Conservation (phyloP, 345 rosid genomes). For the Excoecaria agallocha region DNA sequence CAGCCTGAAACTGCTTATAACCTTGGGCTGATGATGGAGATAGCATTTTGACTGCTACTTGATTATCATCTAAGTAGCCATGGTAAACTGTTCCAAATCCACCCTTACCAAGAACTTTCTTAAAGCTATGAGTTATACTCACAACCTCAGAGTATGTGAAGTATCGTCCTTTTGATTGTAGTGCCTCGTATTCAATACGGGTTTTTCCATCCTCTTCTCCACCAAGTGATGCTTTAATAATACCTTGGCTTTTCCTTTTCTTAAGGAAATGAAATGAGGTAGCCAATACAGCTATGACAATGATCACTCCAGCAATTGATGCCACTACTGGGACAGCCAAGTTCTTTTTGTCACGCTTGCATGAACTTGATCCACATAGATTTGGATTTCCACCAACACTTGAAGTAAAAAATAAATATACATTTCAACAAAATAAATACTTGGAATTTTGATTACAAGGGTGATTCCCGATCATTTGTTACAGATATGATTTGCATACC, state of each 20-base stretch:
- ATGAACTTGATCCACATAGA: slow-evolving; percentile 24
- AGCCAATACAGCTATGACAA: slow-evolving; percentile 26
- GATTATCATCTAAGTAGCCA: slow-evolving; percentile 51
- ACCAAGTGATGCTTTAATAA: not conserved
- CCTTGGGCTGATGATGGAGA: slow-evolving; percentile 61
- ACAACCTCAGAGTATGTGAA: slow-evolving; percentile 35
- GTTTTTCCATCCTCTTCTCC: not conserved
- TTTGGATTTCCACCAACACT: slow-evolving; percentile 33
- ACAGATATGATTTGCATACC: not conserved
- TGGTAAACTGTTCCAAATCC: slow-evolving; percentile 53
- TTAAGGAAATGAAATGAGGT: slow-evolving; percentile 18
- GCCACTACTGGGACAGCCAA: slow-evolving; percentile 25
- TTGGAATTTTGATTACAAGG: not conserved
- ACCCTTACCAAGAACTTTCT: slow-evolving; percentile 49
- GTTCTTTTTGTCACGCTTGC: slow-evolving; percentile 20
- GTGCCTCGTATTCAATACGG: not conserved
- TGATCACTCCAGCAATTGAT: slow-evolving; percentile 18
- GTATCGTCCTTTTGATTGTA: slow-evolving; percentile 24
- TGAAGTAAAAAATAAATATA: not conserved
- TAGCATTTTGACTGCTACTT: slow-evolving; percentile 57
- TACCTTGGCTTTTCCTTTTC: slow-evolving; percentile 23
- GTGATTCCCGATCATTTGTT: not conserved
- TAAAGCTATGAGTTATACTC: slow-evolving; percentile 40
- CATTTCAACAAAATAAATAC: not conserved
- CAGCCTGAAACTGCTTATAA: slow-evolving; percentile 52